A percentile compares a stretch with the other conserved stretches of the same genome.
Conservation (phyloP, 2,329 filamentous ascomycete genomes). For the Trichoderma semiorbis region DNA sequence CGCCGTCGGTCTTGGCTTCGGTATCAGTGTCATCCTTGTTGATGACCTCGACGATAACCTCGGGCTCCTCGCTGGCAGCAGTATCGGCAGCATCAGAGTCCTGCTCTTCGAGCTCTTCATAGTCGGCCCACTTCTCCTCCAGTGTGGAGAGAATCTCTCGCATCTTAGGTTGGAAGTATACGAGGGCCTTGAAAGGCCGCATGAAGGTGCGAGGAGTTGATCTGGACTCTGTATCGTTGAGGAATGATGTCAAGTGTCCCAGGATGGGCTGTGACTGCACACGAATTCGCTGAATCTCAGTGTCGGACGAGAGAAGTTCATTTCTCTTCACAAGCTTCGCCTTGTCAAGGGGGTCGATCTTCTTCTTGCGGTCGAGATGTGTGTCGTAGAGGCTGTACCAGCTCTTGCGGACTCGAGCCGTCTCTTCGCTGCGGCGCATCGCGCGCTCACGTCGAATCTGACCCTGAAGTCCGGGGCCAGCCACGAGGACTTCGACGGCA, state of each 20-base stretch:
- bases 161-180: conserved; percentile 42
- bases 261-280: conserved; percentile 41
- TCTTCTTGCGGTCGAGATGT: conserved; percentile 1
- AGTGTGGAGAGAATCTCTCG: conserved; percentile 36
- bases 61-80: conserved; percentile 24
- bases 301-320: conserved; percentile 26
- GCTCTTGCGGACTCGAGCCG: conserved; percentile 33
- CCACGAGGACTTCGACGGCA: conserved; percentile 40
- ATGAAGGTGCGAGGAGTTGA: conserved; percentile 39
- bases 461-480: conserved; percentile 31
- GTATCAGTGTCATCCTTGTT: not conserved
- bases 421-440: conserved; percentile 35
- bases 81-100: conserved; percentile 26
- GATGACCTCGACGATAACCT: conserved; percentile 28
- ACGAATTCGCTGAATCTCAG: conserved; percentile 36
- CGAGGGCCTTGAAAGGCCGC: conserved; percentile 39
- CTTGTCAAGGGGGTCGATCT: conserved; percentile 22
- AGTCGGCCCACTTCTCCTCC: conserved; percentile 41
- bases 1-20: conserved; percentile 14
- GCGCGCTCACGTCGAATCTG: conserved; percentile 40
- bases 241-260: conserved; percentile 36
- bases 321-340: conserved; percentile 25
- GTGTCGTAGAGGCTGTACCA: conserved; percentile 23
- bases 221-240: conserved; percentile 36
- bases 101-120: conserved; percentile 30